Percentiles rank a stretch among this genome's conserved stretches.
These are phyloP conservation scores for Lachnellula arida DNA, from an alignment of 2,329 filamentous ascomycete genomes.

Conservation along the genomic window DNA sequence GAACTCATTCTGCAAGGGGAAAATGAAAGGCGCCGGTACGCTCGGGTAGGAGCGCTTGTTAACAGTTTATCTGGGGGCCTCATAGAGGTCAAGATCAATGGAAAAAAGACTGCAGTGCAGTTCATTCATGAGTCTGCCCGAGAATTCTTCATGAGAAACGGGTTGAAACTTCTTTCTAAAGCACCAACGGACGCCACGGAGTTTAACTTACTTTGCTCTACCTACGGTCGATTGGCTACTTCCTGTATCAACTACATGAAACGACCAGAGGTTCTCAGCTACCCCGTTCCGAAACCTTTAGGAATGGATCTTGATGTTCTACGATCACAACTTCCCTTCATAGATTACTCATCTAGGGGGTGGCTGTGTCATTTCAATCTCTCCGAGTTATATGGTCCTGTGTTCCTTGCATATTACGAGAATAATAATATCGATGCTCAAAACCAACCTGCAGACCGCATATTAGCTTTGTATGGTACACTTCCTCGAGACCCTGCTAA, in stretches of 20 bases:
- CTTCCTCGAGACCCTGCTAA: background rate
- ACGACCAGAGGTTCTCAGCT: background rate
- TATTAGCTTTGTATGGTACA: no score
- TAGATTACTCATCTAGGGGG: background rate
- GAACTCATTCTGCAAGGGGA: background rate
- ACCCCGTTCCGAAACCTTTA: no score
- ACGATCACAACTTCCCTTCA: background rate
- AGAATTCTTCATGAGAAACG: conserved; percentile 35
- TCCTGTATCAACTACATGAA: conserved; percentile 14
- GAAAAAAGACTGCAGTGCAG: conserved; percentile 29
- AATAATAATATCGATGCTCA: no score
- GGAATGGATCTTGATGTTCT: background rate
- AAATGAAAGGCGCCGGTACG: background rate
- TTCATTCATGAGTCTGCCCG: conserved; percentile 36
- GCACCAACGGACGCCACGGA: background rate
- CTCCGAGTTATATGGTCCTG: background rate
- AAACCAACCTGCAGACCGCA: no score
- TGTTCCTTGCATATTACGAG: no score
- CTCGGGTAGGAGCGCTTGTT: conserved; percentile 6
- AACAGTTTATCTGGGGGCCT: conserved; percentile 15
- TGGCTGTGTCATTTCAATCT: background rate
- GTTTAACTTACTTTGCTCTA: conserved; percentile 2
- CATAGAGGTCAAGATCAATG: conserved; percentile 8
- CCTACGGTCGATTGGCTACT: conserved; percentile 9
- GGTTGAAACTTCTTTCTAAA: background rate